A percentile compares a stretch with the other conserved stretches of the same genome.
Conservation (phyloP, 345 rosid genomes). For the Citrus inodora region DNA sequence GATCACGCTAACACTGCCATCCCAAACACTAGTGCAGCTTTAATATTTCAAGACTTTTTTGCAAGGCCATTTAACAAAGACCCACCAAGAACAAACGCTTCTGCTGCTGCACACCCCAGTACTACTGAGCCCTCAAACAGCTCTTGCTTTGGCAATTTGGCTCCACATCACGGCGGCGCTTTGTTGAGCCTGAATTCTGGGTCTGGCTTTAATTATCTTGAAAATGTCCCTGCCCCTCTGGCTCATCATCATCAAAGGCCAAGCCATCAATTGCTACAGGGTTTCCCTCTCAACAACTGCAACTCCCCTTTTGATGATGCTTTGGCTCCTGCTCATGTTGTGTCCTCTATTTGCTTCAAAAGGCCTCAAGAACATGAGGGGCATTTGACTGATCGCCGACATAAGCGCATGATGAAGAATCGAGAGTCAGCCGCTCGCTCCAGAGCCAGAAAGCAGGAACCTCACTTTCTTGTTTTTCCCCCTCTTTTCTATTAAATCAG, state of each 20-base stretch:
- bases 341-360: slow-evolving; percentile 13
- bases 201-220: slow-evolving; percentile 11
- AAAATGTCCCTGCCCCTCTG: background rate
- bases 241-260: background rate
- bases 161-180: slow-evolving; percentile 12
- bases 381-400: slow-evolving; percentile 25
- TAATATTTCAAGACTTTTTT: slow-evolving; percentile 34
- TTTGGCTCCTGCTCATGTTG: slow-evolving; percentile 15
- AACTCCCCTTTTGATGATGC: background rate
- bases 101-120: background rate
- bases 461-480: background rate
- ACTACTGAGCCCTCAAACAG: background rate
- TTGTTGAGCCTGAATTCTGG: slow-evolving; percentile 30
- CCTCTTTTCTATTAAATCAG: background rate
- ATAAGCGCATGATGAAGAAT: slow-evolving; percentile 57
- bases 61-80: slow-evolving; percentile 21
- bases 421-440: slow-evolving; percentile 67
- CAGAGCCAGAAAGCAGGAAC: slow-evolving; percentile 59
- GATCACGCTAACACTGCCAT: background rate
- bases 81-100: background rate
- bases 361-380: slow-evolving; percentile 20
- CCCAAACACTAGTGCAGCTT: background rate
- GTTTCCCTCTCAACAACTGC: background rate
- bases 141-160: background rate
- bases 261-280: background rate